A percentile compares a stretch with the other conserved stretches of the same genome.
Evolutionary conservation across 2,329 filamentous ascomycete species (phyloP).

Genomic region (Fusarium camptoceras): DNA sequence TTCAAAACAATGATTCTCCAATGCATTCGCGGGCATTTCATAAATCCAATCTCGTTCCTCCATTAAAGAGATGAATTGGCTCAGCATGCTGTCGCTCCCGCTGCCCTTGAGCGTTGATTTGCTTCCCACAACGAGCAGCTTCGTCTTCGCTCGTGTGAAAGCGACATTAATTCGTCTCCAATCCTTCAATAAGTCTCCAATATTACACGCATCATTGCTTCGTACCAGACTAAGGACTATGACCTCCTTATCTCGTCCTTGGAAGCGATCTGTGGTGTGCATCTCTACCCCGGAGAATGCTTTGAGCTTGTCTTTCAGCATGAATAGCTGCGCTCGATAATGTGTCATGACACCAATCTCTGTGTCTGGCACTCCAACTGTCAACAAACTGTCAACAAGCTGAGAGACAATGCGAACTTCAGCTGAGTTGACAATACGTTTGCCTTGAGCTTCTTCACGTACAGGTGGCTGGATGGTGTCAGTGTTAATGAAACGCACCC

Average conservation of each 20-base stretch:
- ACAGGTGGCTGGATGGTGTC: constrained; percentile 75
- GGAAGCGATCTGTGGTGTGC: constrained; percentile 97
- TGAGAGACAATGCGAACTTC: constrained; percentile 84
- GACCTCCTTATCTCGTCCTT: constrained; percentile 95
- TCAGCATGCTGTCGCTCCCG: constrained; percentile 79
- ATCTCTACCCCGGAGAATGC: constrained; percentile 79
- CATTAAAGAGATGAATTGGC: constrained; percentile 80
- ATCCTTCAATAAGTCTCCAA: constrained; percentile 93
- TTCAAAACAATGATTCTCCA: constrained; percentile 76
- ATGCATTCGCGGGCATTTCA: constrained; percentile 72
- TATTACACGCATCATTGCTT: constrained; percentile 81
- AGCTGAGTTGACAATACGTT: constrained; percentile 87
- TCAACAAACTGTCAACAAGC: constrained; percentile 82
- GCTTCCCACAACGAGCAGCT: constrained; percentile 89
- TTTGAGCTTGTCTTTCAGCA: constrained; percentile 80
- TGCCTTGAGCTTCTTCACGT: constrained; percentile 80
- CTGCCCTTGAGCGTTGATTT: constrained; percentile 80
- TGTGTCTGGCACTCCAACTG: constrained; percentile 76
- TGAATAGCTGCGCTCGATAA: constrained; percentile 90
- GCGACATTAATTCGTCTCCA: constrained; percentile 96
- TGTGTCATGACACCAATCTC: constrained; percentile 97
- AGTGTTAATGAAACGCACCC: constrained; percentile 90
- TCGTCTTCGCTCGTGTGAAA: constrained; percentile 91
- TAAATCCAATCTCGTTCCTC: constrained; percentile 83
- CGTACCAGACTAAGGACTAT: constrained; percentile 89